phyloP scores from a whole-genome alignment of 441 rosid species.

The Omphalea diandra region DNA sequence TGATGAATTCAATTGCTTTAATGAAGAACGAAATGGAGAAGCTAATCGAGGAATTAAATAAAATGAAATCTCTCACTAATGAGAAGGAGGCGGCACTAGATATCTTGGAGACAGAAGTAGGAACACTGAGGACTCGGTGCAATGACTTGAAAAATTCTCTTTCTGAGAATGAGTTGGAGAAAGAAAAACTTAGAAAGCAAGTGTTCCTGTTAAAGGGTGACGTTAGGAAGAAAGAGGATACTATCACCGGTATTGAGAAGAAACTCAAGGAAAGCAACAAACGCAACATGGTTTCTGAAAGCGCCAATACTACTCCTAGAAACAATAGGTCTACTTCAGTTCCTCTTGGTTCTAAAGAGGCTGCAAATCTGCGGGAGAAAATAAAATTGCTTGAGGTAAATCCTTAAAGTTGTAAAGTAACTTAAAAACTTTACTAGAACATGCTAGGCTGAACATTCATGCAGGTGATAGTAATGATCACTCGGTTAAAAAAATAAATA shows the following conservation, averaged over 20 bases:
- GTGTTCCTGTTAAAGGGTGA: conserved; percentile 51
- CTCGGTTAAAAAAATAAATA: not conserved
- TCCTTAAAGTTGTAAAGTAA: not conserved
- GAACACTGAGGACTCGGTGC: conserved; percentile 34
- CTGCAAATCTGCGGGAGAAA: conserved; percentile 57
- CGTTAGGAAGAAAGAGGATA: conserved; percentile 70
- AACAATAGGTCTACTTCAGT: conserved; percentile 44
- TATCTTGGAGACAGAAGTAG: conserved; percentile 48
- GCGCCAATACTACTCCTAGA: conserved; percentile 39
- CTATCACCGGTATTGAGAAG: conserved; percentile 50
- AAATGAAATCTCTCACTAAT: conserved; percentile 40
- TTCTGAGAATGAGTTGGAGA: conserved; percentile 49
- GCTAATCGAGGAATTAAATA: conserved; percentile 43
- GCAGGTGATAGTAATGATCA: not conserved
- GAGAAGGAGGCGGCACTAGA: conserved; percentile 48
- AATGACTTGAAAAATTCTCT: conserved; percentile 46
- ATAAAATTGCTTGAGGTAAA: conserved; percentile 69
- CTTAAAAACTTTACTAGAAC: conserved; percentile 10
- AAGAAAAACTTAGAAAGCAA: conserved; percentile 66
- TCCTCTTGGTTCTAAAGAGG: conserved; percentile 52
- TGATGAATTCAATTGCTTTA: conserved; percentile 38
- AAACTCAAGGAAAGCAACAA: conserved; percentile 56
- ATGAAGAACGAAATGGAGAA: conserved; percentile 53
- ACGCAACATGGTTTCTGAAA: conserved; percentile 40
- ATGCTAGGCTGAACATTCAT: not conserved